Base-by-base conservation (phyloP, 106 monocot genomes). In the Dendrobium huoshanense region DNA sequence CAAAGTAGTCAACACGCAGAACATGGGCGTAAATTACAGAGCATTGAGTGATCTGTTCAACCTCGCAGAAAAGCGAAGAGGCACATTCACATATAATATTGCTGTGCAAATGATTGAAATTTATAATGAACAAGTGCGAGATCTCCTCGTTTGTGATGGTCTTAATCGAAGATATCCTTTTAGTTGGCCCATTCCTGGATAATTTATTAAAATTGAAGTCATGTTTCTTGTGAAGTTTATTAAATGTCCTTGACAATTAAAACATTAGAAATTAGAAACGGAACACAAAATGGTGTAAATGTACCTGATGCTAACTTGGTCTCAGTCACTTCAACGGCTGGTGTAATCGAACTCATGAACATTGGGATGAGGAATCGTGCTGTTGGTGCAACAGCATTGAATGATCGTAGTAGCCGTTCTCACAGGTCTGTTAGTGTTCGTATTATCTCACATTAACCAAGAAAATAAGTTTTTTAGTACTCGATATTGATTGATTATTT, bases 71-170 rank as follows among this genome's bases (percentile, higher is more conserved):
- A 84, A 93, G 76, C 90, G 99, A 79, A 90, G 77, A 80, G 95
- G 87, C 13, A 72, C 80, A 41, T 91, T 95, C 83, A 77, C 55
- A 67, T 99, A 99, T 83, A 87, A 95, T 72, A 93, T 99, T 80
- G 41, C 90, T 18, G 95, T 99, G 41, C 99, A 99, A 77, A 99
- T 99, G 99, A 95, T 99, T 70, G 99, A 99, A 77, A 99, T 99
- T 59, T 99, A 99, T 65, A 99, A 99, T 73, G 99, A 99, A 80
- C 99, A 99, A 99, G 99, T 95, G 43, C 85, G 99, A 59, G 99
- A 99, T 88, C 99, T 99, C 55, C 95, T 99, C 75, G 84, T 86
- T 40, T 87, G 13, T 80, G 93, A 93, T 78, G 93, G 99, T 5
- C 77, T 90, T 20, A 91, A 82, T 77, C 92, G 75, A 88, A 96